Base-by-base conservation (phyloP, 1,284 basidiomycete species). In the Cerioporus squamosus region DNA sequence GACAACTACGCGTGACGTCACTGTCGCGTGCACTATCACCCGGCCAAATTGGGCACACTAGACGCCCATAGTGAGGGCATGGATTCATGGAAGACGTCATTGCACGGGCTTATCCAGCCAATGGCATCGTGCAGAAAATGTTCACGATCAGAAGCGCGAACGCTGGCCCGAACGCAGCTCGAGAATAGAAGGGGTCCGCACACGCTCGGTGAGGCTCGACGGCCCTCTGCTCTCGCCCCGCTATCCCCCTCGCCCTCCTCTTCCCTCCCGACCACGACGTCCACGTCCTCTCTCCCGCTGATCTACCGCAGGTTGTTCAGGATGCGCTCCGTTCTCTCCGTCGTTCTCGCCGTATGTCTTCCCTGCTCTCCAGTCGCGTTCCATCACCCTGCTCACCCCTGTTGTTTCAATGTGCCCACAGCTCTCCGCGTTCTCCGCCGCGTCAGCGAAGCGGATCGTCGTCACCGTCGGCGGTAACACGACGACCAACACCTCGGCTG, bases 401-500 rank as follows among this genome's bases (percentile, higher is more conserved):
- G 24, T 15, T 44, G 42, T 26, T 29, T 14, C 14, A 24, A 23
- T 57, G 26, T 36, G 39, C 20, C 8, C 8, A 36, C 55, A 56
- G 60, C 61, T 72, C 58, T 59, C 66, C 23, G 59, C 64, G 42
- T 65, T 63, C 42, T 54, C 59, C 22, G 53, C 59, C 40, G 67
- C 57, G 23, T 64, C 65, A 44, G 78, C 80, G 9, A 76, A 76
- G 64, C 69, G 71, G 36, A 72, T 82, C 49, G 72, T 77, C 51
- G 74, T 84, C 60, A 77, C 74, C 8, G 82, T 84, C 43, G 82
- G 80, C 17, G 75, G 73, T 5, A 82, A 80, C 69, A 77, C 75
- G 14, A 78, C 79, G 5, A 66, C 65, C 48, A 74, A 83, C 59
- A 72, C 75, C 18, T 75, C 72, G 29, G 69, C 70, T 7, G 78